phyloP scores from a whole-genome alignment of 2,329 filamentous ascomycete genomes.

The Aspergillus oerlinghausenensis region DNA sequence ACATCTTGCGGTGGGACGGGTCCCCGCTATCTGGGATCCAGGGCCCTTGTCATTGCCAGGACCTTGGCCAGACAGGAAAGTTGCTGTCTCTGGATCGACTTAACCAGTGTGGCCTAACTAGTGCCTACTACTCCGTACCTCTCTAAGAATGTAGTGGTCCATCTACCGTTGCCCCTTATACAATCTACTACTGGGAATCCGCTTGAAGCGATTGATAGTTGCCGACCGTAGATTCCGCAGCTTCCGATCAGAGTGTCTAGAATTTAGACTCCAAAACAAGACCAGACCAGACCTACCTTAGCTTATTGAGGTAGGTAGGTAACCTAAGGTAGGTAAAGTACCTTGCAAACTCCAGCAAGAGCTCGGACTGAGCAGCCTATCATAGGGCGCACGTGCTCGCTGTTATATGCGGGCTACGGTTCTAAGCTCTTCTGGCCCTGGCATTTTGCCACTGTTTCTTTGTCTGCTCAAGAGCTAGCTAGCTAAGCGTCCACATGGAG shows the following conservation, averaged over 20 bases:
- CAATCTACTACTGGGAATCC: neutral
- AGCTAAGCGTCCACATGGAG: too few relatives aligned
- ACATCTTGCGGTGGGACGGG: neutral
- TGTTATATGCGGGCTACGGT: slow-evolving; percentile 11
- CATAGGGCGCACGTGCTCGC: slow-evolving; percentile 17
- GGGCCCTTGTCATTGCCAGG: neutral
- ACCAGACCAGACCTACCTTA: neutral
- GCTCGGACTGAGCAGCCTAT: neutral
- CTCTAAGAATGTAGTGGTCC: neutral
- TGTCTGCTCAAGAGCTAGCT: neutral
- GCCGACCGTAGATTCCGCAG: neutral
- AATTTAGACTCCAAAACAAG: neutral
- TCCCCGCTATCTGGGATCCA: neutral
- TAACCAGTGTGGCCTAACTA: neutral
- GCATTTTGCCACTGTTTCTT: neutral
- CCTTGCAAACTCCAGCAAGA: neutral
- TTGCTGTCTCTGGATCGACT: neutral
- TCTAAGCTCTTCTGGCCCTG: neutral
- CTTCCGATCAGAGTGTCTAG: neutral
- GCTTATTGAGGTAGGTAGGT: neutral
- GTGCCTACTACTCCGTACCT: neutral
- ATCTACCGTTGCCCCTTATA: neutral
- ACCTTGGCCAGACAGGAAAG: neutral
- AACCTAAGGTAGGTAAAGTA: neutral
- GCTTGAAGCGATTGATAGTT: neutral